These are phyloP conservation scores for Sphagnum magellanicum DNA, from an alignment of 228 moss, liverwort and hornwort genomes.

Conservation along the genomic window DNA sequence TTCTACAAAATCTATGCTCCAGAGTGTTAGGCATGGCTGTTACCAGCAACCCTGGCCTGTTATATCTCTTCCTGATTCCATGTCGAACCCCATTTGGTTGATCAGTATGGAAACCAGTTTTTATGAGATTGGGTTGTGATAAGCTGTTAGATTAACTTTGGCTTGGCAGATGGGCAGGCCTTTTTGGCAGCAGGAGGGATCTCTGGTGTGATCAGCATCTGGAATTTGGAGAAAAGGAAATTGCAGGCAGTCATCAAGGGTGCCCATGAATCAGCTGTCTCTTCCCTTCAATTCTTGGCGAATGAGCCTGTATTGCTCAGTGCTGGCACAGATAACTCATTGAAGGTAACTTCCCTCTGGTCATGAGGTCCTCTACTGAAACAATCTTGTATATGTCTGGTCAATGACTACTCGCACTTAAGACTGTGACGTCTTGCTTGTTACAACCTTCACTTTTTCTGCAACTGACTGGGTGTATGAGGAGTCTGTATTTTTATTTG, in stretches of 20 bases:
- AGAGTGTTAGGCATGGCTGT: too few relatives aligned
- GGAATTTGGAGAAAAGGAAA: conserved; percentile 91
- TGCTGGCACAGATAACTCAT: conserved; percentile 73
- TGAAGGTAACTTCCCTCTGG: conserved; percentile 35
- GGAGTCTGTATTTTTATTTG: too few relatives aligned
- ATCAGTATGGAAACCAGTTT: not conserved
- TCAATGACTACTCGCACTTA: too few relatives aligned
- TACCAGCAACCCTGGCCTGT: too few relatives aligned
- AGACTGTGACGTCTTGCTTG: too few relatives aligned
- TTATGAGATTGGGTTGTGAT: not conserved
- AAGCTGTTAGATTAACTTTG: not conserved
- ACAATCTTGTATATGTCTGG: too few relatives aligned
- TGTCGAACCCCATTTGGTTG: too few relatives aligned
- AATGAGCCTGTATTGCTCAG: conserved; percentile 89
- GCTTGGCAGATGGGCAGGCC: conserved; percentile 65
- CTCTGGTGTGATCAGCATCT: conserved; percentile 81
- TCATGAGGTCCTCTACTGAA: too few relatives aligned
- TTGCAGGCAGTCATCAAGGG: conserved; percentile 77
- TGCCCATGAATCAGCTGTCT: conserved; percentile 61
- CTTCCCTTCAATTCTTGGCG: conserved; percentile 69
- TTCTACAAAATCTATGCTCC: too few relatives aligned
- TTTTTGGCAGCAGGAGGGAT: conserved; percentile 83
- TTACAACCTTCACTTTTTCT: too few relatives aligned
- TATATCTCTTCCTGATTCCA: too few relatives aligned
- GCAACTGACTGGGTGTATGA: too few relatives aligned